Conservation (phyloP, 768 basidiomycete species). For the Chalciporus sphaerocephalus region DNA sequence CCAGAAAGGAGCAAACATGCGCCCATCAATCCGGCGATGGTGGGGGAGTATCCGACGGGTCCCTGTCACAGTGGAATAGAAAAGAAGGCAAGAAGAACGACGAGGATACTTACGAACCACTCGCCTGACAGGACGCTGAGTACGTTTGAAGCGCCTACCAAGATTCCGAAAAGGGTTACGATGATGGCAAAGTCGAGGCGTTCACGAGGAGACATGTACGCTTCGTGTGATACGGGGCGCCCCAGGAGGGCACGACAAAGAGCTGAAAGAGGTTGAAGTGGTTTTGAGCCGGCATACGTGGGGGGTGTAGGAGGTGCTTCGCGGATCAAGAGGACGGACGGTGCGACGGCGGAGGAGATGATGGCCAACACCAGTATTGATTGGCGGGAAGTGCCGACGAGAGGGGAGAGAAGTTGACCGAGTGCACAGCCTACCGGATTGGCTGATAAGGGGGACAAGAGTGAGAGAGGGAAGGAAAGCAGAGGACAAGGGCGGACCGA, state of each 20-base stretch:
- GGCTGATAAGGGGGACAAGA: constrained; percentile 41
- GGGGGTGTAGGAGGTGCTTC: constrained; percentile 71
- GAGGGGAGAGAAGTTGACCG: constrained; percentile 68
- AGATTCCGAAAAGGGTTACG: constrained; percentile 53
- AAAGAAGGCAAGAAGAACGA: constrained; percentile 13
- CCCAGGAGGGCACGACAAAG: constrained; percentile 54
- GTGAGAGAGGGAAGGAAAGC: not conserved
- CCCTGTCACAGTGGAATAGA: constrained; percentile 38
- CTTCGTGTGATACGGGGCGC: constrained; percentile 34
- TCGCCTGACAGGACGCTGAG: constrained; percentile 66
- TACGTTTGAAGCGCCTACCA: constrained; percentile 61
- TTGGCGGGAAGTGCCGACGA: constrained; percentile 47
- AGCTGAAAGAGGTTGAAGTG: constrained; percentile 48
- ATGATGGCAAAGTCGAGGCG: constrained; percentile 68
- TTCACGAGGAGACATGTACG: constrained; percentile 60
- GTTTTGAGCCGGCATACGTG: constrained; percentile 68
- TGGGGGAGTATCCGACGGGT: constrained; percentile 68
- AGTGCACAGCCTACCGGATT: constrained; percentile 73
- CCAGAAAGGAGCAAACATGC: constrained; percentile 64
- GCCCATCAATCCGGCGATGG: constrained; percentile 66
- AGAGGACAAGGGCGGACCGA: constrained; percentile 30
- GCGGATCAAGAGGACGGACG: constrained; percentile 55
- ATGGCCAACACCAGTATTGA: constrained; percentile 73
- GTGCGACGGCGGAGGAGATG: constrained; percentile 58
- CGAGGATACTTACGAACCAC: constrained; percentile 53